Evolutionary conservation across 495 filamentous ascomycete species (phyloP).

Genomic region (Tetracladium marchalianum): DNA sequence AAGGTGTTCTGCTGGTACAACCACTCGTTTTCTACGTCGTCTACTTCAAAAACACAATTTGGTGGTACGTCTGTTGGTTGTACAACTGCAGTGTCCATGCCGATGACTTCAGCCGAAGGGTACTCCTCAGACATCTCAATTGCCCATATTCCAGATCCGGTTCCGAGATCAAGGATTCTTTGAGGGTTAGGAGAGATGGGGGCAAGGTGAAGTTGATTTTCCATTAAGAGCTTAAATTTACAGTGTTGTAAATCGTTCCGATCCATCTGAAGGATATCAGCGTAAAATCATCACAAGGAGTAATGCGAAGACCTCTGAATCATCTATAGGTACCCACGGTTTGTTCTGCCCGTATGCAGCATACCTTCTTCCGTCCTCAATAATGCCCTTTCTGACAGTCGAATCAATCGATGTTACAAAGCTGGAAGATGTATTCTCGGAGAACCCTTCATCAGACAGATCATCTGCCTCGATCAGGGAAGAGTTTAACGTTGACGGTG

Average conservation of each 20-base stretch:
- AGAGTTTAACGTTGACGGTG: no score
- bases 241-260: constrained; percentile 12
- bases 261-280: constrained; percentile 11
- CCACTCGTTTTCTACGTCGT: constrained; percentile 26
- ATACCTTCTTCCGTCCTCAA: constrained; percentile 9
- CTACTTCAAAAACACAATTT: constrained; percentile 28
- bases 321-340: constrained; percentile 9
- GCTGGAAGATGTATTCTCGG: constrained; percentile 5
- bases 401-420: constrained; percentile 14
- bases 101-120: neutral
- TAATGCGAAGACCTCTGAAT: neutral
- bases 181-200: constrained; percentile 3
- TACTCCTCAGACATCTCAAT: constrained; percentile 14
- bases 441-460: constrained; percentile 3
- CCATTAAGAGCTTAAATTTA: no score
- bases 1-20: constrained; percentile 18
- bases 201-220: no score
- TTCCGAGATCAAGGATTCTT: constrained; percentile 23
- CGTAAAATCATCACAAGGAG: neutral
- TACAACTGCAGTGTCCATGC: neutral
- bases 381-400: constrained; percentile 6
- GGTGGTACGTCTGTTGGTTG: constrained; percentile 9
- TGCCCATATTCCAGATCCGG: constrained; percentile 28
- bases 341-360: constrained; percentile 12
- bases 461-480: neutral